These are phyloP conservation scores for Botrytis pseudocinerea DNA, from an alignment of 2,329 filamentous ascomycete genomes.

Conservation along the genomic window DNA sequence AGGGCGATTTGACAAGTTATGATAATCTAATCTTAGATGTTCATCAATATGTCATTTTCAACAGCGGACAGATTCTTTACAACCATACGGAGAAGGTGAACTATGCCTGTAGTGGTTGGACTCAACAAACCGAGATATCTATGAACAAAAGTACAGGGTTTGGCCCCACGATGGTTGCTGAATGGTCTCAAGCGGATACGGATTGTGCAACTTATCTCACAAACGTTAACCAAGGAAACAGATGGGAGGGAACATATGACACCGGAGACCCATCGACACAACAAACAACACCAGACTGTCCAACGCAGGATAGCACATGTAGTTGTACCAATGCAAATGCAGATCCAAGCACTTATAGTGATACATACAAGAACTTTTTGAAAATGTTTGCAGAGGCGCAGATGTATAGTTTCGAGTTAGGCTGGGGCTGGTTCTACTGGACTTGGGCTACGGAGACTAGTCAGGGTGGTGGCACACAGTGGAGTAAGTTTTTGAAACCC, in stretches of 20 bases:
- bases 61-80: slow-evolving; percentile 78
- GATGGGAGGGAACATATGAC: slow-evolving; percentile 87
- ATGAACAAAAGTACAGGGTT: slow-evolving; percentile 77
- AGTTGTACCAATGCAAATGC: slow-evolving; percentile 76
- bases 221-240: slow-evolving; percentile 82
- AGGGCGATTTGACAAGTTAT: slow-evolving; percentile 73
- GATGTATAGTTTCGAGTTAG: slow-evolving; percentile 90
- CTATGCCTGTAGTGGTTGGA: slow-evolving; percentile 88
- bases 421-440: slow-evolving; percentile 99
- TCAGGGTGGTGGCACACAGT: slow-evolving; percentile 57
- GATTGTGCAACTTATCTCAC: slow-evolving; percentile 88
- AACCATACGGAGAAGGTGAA: slow-evolving; percentile 81
- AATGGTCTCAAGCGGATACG: slow-evolving; percentile 97
- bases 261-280: slow-evolving; percentile 56
- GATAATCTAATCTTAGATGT: slow-evolving; percentile 85
- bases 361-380: slow-evolving; percentile 80
- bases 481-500: slow-evolving; percentile 56
- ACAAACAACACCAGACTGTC: slow-evolving; percentile 73
- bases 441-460: slow-evolving; percentile 90
- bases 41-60: slow-evolving; percentile 98
- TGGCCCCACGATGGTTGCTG: slow-evolving; percentile 90
- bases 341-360: slow-evolving; percentile 65
- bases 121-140: slow-evolving; percentile 70
- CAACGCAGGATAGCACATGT: slow-evolving; percentile 66
- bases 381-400: slow-evolving; percentile 91